A percentile compares a stretch with the other conserved stretches of the same genome.
Conservation (phyloP, 2,329 filamentous ascomycete species). For the Paramyrothecium roridum region DNA sequence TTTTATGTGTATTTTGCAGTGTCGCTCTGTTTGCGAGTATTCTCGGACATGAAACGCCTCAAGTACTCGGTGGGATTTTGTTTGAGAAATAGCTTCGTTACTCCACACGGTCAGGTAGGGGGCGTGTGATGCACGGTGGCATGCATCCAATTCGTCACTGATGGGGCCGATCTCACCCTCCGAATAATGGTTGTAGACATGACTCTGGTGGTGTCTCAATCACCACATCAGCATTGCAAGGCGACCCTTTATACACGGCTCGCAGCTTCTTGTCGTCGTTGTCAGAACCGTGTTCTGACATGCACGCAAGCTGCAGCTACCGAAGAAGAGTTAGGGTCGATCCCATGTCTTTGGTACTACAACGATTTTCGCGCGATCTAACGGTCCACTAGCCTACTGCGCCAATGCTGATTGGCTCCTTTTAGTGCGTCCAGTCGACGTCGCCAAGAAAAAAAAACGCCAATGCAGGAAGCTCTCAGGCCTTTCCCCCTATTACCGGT, state of each 20-base stretch:
- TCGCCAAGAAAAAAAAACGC: no score
- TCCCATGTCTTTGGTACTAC: background rate
- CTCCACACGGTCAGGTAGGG: background rate
- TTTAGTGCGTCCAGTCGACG: background rate
- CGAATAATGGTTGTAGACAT: background rate
- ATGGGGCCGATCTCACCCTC: no score
- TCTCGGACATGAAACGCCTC: background rate
- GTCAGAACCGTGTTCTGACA: background rate
- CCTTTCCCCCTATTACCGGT: no score
- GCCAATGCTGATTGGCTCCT: background rate
- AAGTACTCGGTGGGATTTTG: background rate
- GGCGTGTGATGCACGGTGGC: background rate
- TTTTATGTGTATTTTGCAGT: no score
- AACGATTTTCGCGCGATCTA: background rate
- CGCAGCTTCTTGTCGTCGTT: background rate
- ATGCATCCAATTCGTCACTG: background rate
- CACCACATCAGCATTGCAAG: background rate
- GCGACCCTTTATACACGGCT: no score
- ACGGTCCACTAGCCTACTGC: background rate
- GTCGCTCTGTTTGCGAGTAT: no score
- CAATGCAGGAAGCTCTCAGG: no score
- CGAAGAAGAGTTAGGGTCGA: background rate
- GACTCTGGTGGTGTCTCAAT: background rate
- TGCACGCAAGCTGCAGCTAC: background rate
- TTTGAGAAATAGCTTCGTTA: background rate